Percentiles rank a stretch among this genome's conserved stretches.
Conservation (phyloP, 805 yeast genomes). For the Cyberlindnera maclurae region DNA sequence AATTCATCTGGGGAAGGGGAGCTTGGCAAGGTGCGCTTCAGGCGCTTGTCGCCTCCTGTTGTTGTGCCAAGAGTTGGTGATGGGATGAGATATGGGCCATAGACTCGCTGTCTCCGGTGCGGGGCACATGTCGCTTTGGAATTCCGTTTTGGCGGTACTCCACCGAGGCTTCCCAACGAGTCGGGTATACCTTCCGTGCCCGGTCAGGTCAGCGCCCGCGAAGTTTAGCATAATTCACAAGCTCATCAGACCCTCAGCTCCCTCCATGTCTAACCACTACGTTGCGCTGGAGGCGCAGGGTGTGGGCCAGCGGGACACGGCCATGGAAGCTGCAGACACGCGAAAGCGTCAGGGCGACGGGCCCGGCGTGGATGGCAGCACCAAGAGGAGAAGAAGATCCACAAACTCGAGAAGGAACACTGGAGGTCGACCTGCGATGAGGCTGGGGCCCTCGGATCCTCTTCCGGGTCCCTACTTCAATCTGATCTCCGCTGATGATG, state of each 20-base stretch:
- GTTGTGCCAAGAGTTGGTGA: too few species aligned
- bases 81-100: too few species aligned
- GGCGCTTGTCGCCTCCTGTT: too few species aligned
- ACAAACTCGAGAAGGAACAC: not conserved
- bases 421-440: not conserved
- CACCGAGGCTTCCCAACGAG: too few species aligned
- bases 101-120: too few species aligned
- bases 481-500: slow-evolving; percentile 3
- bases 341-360: not conserved
- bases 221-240: too few species aligned
- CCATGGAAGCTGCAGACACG: not conserved
- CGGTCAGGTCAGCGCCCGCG: too few species aligned
- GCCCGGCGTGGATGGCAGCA: not conserved
- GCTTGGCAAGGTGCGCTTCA: too few species aligned
- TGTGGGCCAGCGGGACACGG: not conserved
- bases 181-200: too few species aligned
- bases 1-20: not conserved
- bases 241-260: too few species aligned
- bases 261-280: not conserved
- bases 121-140: too few species aligned
- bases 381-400: not conserved
- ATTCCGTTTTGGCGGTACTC: too few species aligned
- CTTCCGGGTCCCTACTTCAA: slow-evolving; percentile 3
- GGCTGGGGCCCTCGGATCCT: slow-evolving; percentile 1
- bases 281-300: not conserved